phyloP scores from a whole-genome alignment of 2,329 filamentous ascomycete species.

The Mycosphaerella arachidis region DNA sequence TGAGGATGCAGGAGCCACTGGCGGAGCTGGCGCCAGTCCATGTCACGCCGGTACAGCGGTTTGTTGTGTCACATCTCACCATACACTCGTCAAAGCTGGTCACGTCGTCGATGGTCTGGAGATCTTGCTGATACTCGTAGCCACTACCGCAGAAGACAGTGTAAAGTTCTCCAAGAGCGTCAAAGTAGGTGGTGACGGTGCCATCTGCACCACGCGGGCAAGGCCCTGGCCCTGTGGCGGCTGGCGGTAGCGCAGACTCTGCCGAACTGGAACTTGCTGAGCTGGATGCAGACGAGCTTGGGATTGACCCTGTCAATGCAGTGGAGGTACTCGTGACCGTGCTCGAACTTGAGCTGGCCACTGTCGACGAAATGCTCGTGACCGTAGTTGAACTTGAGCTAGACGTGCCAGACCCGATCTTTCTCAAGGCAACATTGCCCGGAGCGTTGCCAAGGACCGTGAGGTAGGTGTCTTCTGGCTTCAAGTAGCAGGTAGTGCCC shows the following conservation, averaged over 20 bases:
- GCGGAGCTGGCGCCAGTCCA: background rate
- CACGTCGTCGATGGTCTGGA: background rate
- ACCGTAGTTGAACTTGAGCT: no score
- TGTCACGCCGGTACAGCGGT: background rate
- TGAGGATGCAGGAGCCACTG: background rate
- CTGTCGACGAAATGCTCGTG: no score
- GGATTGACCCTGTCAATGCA: background rate
- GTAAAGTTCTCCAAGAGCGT: background rate
- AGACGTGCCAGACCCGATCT: no score
- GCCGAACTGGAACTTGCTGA: background rate
- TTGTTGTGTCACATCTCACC: background rate
- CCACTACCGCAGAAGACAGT: background rate
- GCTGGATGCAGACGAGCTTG: background rate
- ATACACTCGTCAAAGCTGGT: background rate
- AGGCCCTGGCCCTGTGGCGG: background rate
- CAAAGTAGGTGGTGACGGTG: background rate
- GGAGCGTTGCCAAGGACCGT: no score
- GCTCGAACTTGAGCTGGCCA: background rate
- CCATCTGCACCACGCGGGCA: background rate
- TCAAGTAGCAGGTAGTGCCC: no score
- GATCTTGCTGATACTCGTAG: background rate
- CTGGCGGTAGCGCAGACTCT: background rate
- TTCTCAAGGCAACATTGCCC: no score
- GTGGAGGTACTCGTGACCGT: background rate
- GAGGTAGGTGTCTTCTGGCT: no score